These are phyloP conservation scores for Colletotrichum karsti DNA, from an alignment of 2,329 filamentous ascomycete species.

Conservation along the genomic window DNA sequence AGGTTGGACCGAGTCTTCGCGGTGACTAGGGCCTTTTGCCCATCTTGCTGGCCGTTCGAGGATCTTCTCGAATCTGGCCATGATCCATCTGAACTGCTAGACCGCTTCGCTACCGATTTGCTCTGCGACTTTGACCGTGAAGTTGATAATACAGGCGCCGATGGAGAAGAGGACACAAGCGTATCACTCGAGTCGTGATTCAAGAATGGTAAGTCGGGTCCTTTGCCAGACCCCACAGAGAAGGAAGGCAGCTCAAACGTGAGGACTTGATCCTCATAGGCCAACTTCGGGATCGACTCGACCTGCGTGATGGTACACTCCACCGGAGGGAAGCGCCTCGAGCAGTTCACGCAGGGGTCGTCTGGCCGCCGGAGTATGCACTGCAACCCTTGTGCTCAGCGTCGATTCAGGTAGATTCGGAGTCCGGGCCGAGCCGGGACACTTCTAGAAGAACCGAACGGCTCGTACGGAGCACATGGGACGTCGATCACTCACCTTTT, in stretches of 20 bases:
- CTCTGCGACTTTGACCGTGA: background rate
- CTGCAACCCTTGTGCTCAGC: conserved; percentile 1
- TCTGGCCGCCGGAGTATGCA: conserved; percentile 26
- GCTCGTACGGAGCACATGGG: background rate
- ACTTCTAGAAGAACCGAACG: background rate
- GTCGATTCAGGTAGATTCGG: background rate
- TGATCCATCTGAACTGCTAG: background rate
- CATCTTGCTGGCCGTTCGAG: background rate
- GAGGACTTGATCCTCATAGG: conserved; percentile 22
- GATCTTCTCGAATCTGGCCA: background rate
- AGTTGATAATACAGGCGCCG: background rate
- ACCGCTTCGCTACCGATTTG: background rate
- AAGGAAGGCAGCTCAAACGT: conserved; percentile 20
- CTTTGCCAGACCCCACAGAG: background rate
- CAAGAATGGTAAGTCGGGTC: background rate
- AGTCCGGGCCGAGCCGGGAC: background rate
- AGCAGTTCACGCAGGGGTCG: conserved; percentile 27
- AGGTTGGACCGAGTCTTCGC: conserved; percentile 8
- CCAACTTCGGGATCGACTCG: conserved; percentile 5
- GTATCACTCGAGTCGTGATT: background rate
- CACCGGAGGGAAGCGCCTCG: conserved; percentile 29
- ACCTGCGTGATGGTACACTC: conserved; percentile 25
- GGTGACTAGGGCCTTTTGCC: background rate
- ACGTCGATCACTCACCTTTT: conserved; percentile 24
- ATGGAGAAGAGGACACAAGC: background rate